Evolutionary conservation across 305 asterid genomes (phyloP).

Genomic region (Lippia alba): DNA sequence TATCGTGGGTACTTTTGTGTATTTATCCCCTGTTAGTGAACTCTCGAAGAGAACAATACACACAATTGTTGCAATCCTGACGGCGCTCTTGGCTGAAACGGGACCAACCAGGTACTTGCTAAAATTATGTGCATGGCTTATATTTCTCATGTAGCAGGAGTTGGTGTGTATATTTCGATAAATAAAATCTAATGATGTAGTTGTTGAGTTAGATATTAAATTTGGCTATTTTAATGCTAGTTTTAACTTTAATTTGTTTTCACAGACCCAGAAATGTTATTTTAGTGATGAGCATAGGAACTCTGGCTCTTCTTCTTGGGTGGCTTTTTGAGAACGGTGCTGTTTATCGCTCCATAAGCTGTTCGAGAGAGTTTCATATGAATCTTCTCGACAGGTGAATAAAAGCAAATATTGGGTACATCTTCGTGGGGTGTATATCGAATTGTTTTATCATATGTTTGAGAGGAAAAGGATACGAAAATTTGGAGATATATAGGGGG

Average conservation of each 20-base stretch:
- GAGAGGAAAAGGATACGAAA: neutral
- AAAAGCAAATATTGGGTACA: neutral
- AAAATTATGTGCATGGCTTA: neutral
- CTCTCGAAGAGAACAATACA: conserved; percentile 85
- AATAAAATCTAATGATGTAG: too few relatives aligned
- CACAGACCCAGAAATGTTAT: conserved; percentile 79
- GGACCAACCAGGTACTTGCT: conserved; percentile 81
- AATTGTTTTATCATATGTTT: neutral
- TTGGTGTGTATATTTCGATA: too few relatives aligned
- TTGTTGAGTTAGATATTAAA: too few relatives aligned
- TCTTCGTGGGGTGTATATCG: neutral
- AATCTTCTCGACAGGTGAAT: conserved; percentile 69
- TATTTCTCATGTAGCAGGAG: neutral
- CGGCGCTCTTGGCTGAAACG: conserved; percentile 93
- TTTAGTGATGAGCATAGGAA: conserved; percentile 79
- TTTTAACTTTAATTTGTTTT: conserved; percentile 33
- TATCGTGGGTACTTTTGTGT: conserved; percentile 86
- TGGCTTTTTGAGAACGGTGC: conserved; percentile 76
- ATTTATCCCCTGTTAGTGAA: conserved; percentile 74
- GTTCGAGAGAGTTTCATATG: conserved; percentile 54
- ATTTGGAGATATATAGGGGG: neutral
- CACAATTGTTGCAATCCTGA: conserved; percentile 82
- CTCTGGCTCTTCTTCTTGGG: conserved; percentile 74
- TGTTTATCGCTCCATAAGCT: conserved; percentile 51
- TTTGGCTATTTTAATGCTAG: too few relatives aligned